Evolutionary conservation across 441 rosid species (phyloP).

Genomic region (Metrosideros polymorpha): DNA sequence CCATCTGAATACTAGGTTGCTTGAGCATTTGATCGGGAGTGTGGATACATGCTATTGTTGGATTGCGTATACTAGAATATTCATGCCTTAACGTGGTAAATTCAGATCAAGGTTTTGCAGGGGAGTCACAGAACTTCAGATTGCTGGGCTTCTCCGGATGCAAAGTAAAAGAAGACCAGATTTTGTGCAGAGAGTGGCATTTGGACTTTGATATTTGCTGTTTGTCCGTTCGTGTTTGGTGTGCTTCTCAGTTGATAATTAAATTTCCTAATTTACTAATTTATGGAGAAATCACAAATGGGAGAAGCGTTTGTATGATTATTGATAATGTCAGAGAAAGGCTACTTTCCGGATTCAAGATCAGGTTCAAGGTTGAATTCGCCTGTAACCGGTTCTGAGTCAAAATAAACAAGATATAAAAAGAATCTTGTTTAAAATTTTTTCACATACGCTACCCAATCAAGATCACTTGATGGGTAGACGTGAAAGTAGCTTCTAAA

Average conservation of each 20-base stretch:
- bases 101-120: constrained; percentile 82
- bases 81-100: constrained; percentile 34
- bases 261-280: neutral
- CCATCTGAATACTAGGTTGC: neutral
- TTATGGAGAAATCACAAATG: neutral
- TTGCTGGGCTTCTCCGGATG: constrained; percentile 81
- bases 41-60: neutral
- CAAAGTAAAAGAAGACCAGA: constrained; percentile 86
- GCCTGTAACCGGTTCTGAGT: neutral
- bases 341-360: neutral
- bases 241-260: neutral
- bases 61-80: neutral
- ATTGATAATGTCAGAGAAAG: neutral
- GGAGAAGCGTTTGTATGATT: neutral
- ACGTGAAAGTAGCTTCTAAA: neutral
- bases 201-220: constrained; percentile 37
- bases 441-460: neutral
- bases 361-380: neutral
- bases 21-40: neutral
- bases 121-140: constrained; percentile 85
- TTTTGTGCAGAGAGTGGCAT: constrained; percentile 80
- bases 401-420: neutral
- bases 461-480: neutral
- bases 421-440: neutral
- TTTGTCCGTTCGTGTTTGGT: neutral